These are phyloP conservation scores for Setaria viridis DNA, from an alignment of 202 grass and related monocot species.

Conservation along the genomic window DNA sequence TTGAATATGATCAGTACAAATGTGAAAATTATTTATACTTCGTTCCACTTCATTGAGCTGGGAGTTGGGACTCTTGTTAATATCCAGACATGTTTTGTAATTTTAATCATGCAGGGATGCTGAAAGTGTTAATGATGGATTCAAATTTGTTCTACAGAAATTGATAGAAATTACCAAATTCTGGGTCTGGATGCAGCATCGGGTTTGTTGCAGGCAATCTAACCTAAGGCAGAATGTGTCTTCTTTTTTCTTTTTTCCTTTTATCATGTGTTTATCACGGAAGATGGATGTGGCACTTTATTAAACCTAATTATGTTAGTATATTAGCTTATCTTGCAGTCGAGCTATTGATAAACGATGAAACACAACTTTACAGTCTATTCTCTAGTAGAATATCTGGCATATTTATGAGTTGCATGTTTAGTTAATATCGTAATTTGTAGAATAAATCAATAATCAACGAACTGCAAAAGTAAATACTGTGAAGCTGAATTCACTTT, in stretches of 20 bases:
- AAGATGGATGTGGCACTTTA: neutral
- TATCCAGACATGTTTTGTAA: neutral
- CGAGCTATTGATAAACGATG: neutral
- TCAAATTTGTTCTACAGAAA: slow-evolving; percentile 86
- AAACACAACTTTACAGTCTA: neutral
- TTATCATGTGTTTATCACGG: neutral
- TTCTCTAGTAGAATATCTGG: neutral
- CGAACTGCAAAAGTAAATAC: neutral
- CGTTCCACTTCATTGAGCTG: slow-evolving; percentile 26
- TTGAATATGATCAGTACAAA: slow-evolving; percentile 14
- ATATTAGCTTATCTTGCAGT: neutral
- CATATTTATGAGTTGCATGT: neutral
- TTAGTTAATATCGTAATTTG: neutral
- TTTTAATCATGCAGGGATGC: slow-evolving; percentile 57
- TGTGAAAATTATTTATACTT: slow-evolving; percentile 21
- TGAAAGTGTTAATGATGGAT: slow-evolving; percentile 70
- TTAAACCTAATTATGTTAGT: neutral
- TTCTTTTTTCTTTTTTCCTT: slow-evolving; percentile 8
- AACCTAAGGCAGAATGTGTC: slow-evolving; percentile 14
- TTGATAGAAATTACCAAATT: slow-evolving; percentile 91
- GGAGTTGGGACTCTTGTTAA: slow-evolving; percentile 12
- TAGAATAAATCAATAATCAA: slow-evolving; percentile 17
- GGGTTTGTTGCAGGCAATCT: slow-evolving; percentile 56
- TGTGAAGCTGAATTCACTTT: slow-evolving; percentile 10
- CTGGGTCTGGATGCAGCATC: slow-evolving; percentile 72